A percentile compares a stretch with the other conserved stretches of the same genome.
Conservation (phyloP, 257 asterid genomes). For the Solanum sitiens region DNA sequence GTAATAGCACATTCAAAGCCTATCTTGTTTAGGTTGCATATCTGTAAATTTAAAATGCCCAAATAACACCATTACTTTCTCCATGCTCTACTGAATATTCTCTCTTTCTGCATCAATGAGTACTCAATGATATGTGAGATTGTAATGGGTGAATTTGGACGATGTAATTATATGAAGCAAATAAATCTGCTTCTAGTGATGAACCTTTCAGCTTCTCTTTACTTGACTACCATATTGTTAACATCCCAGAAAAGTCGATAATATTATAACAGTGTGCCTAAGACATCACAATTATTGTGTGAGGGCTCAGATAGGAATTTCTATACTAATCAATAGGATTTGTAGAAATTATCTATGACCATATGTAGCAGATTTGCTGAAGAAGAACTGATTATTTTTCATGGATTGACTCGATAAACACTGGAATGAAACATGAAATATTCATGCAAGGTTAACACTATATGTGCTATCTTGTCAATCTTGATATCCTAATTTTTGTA, state of each 20-base stretch:
- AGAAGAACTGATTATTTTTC: background rate
- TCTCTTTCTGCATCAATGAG: background rate
- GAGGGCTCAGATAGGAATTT: background rate
- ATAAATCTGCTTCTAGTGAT: background rate
- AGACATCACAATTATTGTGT: background rate
- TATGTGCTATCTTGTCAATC: background rate
- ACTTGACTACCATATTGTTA: background rate
- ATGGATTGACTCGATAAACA: background rate
- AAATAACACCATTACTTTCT: background rate
- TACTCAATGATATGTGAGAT: background rate
- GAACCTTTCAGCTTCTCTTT: background rate
- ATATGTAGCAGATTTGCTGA: background rate
- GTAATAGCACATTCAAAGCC: constrained; percentile 25
- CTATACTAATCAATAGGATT: background rate
- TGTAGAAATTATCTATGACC: background rate
- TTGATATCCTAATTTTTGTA: background rate
- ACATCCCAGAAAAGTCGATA: background rate
- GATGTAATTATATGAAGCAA: background rate
- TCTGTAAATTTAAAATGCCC: background rate
- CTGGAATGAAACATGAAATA: background rate
- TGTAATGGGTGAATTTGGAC: background rate
- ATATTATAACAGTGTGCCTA: background rate
- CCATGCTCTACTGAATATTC: background rate
- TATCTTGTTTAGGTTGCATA: background rate
- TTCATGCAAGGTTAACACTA: background rate